A percentile compares a stretch with the other conserved stretches of the same genome.
These are phyloP conservation scores for Globisporangium echinulatum DNA, from an alignment of 352 stramenopile genomes.

Conservation along the genomic window DNA sequence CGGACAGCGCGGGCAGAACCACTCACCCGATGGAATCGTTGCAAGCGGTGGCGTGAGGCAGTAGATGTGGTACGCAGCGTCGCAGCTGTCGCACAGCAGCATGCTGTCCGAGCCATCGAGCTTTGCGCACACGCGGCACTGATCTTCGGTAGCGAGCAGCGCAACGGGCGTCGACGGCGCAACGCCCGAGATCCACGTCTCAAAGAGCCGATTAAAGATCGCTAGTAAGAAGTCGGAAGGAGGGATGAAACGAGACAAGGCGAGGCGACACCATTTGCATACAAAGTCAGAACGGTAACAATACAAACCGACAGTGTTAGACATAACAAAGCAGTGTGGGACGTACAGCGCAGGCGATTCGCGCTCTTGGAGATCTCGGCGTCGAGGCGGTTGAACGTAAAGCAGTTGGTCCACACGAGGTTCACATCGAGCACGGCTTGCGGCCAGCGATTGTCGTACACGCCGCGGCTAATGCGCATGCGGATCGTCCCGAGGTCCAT, in stretches of 20 bases:
- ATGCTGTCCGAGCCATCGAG: conserved; percentile 68
- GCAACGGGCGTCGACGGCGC: conserved; percentile 39
- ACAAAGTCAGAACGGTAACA: no score
- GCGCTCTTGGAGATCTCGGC: conserved; percentile 77
- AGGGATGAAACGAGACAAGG: no score
- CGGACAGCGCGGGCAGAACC: conserved; percentile 75
- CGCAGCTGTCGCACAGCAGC: conserved; percentile 81
- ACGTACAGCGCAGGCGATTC: conserved; percentile 74
- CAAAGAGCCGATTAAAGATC: conserved; percentile 75
- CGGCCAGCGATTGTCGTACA: conserved; percentile 53
- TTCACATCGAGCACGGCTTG: conserved; percentile 59
- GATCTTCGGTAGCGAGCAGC: conserved; percentile 58
- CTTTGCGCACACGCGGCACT: conserved; percentile 57
- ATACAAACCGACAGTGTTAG: no score
- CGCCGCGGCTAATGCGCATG: conserved; percentile 54
- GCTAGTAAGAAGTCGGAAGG: conserved; percentile 18
- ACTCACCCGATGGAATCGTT: conserved; percentile 64
- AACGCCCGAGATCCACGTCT: conserved; percentile 62
- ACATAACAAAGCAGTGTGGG: no score
- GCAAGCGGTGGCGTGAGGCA: conserved; percentile 60
- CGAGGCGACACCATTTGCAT: no score
- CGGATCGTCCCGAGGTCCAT: conserved; percentile 92
- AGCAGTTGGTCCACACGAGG: conserved; percentile 83
- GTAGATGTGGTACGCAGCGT: conserved; percentile 79
- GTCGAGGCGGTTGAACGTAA: conserved; percentile 74